Conservation (phyloP, 2,329 filamentous ascomycete species). For the Exophiala bonariae region DNA sequence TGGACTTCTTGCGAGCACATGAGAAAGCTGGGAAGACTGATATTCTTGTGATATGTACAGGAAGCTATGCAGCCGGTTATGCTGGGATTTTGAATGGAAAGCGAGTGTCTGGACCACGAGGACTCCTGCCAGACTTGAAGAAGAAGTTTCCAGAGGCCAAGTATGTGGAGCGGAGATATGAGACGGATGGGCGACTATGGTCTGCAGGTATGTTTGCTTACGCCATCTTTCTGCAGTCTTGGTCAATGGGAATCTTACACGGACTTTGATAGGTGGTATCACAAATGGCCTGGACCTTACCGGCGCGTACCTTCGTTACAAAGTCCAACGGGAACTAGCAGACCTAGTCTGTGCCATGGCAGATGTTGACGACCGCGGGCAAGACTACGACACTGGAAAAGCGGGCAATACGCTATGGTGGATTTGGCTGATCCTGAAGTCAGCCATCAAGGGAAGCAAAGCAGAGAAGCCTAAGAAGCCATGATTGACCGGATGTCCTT, state of each 20-base stretch:
- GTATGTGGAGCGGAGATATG: conserved; percentile 29
- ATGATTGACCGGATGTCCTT: no score
- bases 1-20: conserved; percentile 36
- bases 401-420: conserved; percentile 12
- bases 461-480: background rate
- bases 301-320: conserved; percentile 30
- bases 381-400: conserved; percentile 30
- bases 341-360: conserved; percentile 36
- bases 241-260: no score
- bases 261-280: conserved; percentile 20
- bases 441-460: conserved; percentile 6
- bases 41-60: conserved; percentile 27
- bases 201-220: conserved; percentile 31
- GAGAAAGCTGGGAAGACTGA: conserved; percentile 28
- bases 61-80: conserved; percentile 21
- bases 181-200: conserved; percentile 34
- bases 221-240: no score
- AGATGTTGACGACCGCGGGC: conserved; percentile 32
- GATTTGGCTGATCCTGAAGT: conserved; percentile 16
- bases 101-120: conserved; percentile 22
- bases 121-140: conserved; percentile 19
- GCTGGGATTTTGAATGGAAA: conserved; percentile 25
- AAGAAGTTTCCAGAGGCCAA: conserved; percentile 21
- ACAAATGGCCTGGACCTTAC: conserved; percentile 37
- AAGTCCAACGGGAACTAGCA: conserved; percentile 31